Evolutionary conservation across 257 asterid species (phyloP).

Genomic region (Datura wrightii): DNA sequence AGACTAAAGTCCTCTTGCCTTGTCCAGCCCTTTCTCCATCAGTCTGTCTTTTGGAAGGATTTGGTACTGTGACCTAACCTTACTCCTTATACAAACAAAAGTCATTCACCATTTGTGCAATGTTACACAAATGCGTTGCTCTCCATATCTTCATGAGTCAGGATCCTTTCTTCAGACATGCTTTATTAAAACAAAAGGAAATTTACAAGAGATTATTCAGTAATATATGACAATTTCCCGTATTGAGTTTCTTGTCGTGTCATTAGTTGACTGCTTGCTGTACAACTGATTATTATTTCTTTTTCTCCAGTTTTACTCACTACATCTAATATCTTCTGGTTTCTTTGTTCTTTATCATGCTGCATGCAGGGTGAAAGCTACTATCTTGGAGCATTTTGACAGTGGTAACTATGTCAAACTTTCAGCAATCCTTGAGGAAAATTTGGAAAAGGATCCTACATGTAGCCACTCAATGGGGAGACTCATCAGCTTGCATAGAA

Average conservation of each 20-base stretch:
- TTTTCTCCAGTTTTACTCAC: not conserved
- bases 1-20: not conserved
- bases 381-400: slow-evolving; percentile 77
- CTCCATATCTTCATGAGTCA: not conserved
- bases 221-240: not conserved
- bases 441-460: slow-evolving; percentile 81
- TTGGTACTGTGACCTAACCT: not conserved
- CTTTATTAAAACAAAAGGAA: not conserved
- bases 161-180: not conserved
- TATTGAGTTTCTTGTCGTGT: slow-evolving; percentile 1
- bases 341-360: slow-evolving; percentile 37
- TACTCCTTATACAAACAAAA: not conserved
- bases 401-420: slow-evolving; percentile 53
- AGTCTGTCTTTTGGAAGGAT: not conserved
- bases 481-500: slow-evolving; percentile 65
- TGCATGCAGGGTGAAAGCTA: slow-evolving; percentile 75
- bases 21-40: not conserved
- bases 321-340: slow-evolving; percentile 20
- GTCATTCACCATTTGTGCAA: not conserved
- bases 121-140: not conserved
- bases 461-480: slow-evolving; percentile 68
- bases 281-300: not conserved
- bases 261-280: slow-evolving; percentile 22
- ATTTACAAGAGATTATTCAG: not conserved
- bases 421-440: slow-evolving; percentile 61